A percentile compares a stretch with the other conserved stretches of the same genome.
Evolutionary conservation across 345 rosid species (phyloP).

Genomic region (Melaleuca alternifolia): DNA sequence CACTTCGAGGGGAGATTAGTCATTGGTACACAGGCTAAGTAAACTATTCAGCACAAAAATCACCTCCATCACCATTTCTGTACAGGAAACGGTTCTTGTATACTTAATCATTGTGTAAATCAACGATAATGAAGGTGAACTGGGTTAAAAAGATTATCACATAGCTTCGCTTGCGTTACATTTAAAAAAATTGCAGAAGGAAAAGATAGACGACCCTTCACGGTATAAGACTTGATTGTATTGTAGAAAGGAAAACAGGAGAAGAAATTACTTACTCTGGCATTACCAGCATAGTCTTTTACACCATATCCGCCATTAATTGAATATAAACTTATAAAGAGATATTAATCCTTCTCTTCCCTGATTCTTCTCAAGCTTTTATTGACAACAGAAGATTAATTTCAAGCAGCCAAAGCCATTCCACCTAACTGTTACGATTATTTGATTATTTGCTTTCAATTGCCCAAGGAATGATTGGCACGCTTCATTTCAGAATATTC

Average conservation of each 20-base stretch:
- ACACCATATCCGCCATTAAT: background rate
- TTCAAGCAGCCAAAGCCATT: background rate
- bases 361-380: background rate
- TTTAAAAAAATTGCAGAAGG: background rate
- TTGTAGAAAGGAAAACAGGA: background rate
- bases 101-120: background rate
- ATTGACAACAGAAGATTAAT: background rate
- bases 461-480: background rate
- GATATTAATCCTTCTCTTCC: background rate
- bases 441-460: background rate
- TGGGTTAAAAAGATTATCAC: background rate
- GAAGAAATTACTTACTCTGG: background rate
- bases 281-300: background rate
- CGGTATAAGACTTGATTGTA: background rate
- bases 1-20: background rate
- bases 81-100: background rate
- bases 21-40: background rate
- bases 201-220: background rate
- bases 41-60: background rate
- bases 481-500: background rate
- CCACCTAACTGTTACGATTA: background rate
- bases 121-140: background rate
- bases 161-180: background rate
- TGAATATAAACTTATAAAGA: background rate
- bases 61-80: background rate